Base-by-base conservation (phyloP, 768 basidiomycete genomes). In the Pisolithus sp. region DNA sequence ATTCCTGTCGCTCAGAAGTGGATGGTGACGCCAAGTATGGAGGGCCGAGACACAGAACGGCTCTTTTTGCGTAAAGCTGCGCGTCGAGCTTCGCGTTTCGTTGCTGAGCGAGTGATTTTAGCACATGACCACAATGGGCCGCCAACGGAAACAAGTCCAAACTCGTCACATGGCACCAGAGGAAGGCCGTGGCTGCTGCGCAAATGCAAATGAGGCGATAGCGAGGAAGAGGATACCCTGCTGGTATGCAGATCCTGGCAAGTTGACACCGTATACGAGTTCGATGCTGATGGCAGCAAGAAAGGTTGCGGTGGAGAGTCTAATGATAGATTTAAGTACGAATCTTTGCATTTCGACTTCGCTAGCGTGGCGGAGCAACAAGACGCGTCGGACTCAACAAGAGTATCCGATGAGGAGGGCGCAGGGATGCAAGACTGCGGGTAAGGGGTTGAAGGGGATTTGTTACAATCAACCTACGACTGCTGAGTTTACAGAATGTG, bases 81-180 rank as follows among this genome's bases (percentile, higher is more conserved):
- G n/a, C 56, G 54, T 54, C 66, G 65, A 52, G 65, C 56, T 41
- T 63, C 54, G n/a, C 56, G 61, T 46, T 67, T 67, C 7, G 38
- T 15, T 31, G 52, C 20, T 34, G 66, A 67, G 23, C 50, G 65
- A 0, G 66, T 57, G 12, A 67, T 67, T 46, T 69, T 67, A 30
- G 66, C 66, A 57, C 66, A 67, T 31, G 66, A 65, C 66, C 66
- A 67, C 28, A 65, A 24, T 30, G 7, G 36, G 21, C 57, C 53
- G 48, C 47, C 55, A 4, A 56, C 36, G 5, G 51, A 44, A 7
- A n/a, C 52, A 10, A 45, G 26, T 28, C 43, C 26, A 20, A 45
- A 45, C 40, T 53, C 44, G 47, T 43, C 40, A 36, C 30, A 45
- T 12, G 31, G 37, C 21, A 59, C 51, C 24, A 52, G 46, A 1